Base-by-base conservation (phyloP, 192 early-diverging fungal species). In the Geranomyces michiganensis region DNA sequence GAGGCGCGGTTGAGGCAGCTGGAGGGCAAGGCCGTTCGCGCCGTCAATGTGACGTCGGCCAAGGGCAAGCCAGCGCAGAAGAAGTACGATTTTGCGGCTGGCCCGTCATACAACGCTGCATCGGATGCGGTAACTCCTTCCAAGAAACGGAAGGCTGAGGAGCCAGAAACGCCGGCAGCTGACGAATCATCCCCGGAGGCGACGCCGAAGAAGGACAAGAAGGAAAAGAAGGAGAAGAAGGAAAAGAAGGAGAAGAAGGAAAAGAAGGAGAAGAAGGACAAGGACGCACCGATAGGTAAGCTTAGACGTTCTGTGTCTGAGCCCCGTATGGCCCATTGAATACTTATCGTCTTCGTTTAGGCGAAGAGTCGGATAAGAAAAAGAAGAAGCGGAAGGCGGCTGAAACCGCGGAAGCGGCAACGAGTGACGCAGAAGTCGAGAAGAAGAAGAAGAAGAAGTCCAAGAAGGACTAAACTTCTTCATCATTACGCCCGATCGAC, bases 1-100 rank as follows among this genome's bases (percentile, higher is more conserved):
- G 96, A 96, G 82, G 84, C 85, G 56, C 85, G 96, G 31, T 85
- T 98, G 76, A 82, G 93, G 61, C 91, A 94, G 82, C 85, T 98
- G 49, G 96, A 98, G 85, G 92, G 91, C 48, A 85, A 85, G 70
- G 74, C 91, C 81, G 76, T 87, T 81, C 41, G 69, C 26, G 44
- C 71, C 32, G 69, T 60, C 59, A 88, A 86, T 26, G 85, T 85
- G 58, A 82, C 82, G 68, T 86, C 88, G 26, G 88, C 87, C 67
- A 92, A 91, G 79, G 87, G 82, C 66, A 90, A 89, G 30, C 85
- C 86, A 70, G 79, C 76, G 61, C 84, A 85, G 62, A 78, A 87
- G 79, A 90, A 90, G 75, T 86, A 85, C 78, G 83, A 90, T 71
- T 84, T 76, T 62, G 56, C 65, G 9, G 55, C 73, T 58, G 73